Evolutionary conservation across 2,329 filamentous ascomycete species (phyloP), one percentile per base, ranked within the genome.

Genomic region (Boeremia exigua): DNA sequence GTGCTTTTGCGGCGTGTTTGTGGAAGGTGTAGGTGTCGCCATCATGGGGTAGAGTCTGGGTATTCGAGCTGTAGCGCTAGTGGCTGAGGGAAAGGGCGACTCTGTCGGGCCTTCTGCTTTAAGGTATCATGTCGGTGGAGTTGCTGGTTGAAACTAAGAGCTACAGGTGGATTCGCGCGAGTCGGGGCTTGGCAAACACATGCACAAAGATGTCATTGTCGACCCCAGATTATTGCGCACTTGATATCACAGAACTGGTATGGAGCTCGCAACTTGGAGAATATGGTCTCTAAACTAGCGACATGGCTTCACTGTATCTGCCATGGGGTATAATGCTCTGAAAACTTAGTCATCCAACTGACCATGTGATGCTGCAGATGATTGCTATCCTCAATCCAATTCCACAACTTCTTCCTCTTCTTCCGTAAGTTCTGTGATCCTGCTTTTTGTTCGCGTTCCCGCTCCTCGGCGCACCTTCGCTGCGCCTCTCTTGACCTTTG

Each of bases 21-120:
- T 71, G 14, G 71, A 74, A 28, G 73, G 70, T 17, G 73, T 76
- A 8, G 74, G 74, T 2, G 74, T 77, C 46, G 74, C 62, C 74
- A 76, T 76, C 47, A 37, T 42, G 15, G 27, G 10, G 17, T 25
- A 19, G 11, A 25, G 23, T 29, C 10, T 14, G 7, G 25, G 11
- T 1, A 14, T 25, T 3, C 15, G 29, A 25, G 15, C 17, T 25
- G 34, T 30, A 33, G 46, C 47, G 32, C 37, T 54, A 36, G 30
- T 48, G 46, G 36, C 47, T 33, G 29, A 17, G 15, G 37, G 37
- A 38, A 52, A 39, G 15, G 32, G 30, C 34, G 33, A 43, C 15
- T 8, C 30, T 17, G 27, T 38, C 37, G 37, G 42, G 30, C 53
- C 30, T 56, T 46, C 27, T 43, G 28, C 1, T 34, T 45, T 19